A percentile compares a stretch with the other conserved stretches of the same genome.
Evolutionary conservation across 1,284 basidiomycete genomes (phyloP).

Genomic region (Heterobasidion parviporum): DNA sequence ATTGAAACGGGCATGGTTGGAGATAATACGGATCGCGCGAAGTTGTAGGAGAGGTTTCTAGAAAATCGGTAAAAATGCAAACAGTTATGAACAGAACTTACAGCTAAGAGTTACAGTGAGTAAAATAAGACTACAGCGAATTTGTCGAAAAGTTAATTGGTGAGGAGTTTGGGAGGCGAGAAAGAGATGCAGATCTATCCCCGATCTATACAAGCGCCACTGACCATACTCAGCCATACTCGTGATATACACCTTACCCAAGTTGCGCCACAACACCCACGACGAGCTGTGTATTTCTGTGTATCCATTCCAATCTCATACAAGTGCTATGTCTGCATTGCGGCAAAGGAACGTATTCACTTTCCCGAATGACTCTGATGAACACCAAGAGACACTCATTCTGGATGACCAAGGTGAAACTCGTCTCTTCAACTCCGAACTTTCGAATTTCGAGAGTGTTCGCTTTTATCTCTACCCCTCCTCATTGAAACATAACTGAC

Average conservation of each 20-base stretch:
- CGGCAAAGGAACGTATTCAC: constrained; percentile 7
- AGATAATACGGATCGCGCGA: no score
- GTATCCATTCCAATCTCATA: neutral
- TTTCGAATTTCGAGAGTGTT: no score
- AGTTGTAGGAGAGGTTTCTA: no score
- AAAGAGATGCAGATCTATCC: neutral
- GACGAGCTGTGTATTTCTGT: neutral
- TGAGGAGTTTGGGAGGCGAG: neutral
- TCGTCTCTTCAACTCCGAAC: neutral
- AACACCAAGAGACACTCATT: neutral
- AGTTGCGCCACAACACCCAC: no score
- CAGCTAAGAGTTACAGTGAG: neutral
- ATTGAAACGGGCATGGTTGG: neutral
- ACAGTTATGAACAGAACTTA: no score
- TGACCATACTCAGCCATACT: no score
- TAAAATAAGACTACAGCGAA: neutral
- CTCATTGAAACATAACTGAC: no score
- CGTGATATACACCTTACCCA: neutral
- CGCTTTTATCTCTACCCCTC: no score
- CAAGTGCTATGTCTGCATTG: neutral
- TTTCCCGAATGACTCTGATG: constrained; percentile 1
- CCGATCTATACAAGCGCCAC: neutral
- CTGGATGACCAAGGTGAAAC: constrained; percentile 9
- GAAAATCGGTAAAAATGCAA: no score
- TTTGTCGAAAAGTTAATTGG: neutral